Base-by-base conservation (phyloP, 192 early-diverging fungal genomes). In the Lunasporangiospora selenospora region DNA sequence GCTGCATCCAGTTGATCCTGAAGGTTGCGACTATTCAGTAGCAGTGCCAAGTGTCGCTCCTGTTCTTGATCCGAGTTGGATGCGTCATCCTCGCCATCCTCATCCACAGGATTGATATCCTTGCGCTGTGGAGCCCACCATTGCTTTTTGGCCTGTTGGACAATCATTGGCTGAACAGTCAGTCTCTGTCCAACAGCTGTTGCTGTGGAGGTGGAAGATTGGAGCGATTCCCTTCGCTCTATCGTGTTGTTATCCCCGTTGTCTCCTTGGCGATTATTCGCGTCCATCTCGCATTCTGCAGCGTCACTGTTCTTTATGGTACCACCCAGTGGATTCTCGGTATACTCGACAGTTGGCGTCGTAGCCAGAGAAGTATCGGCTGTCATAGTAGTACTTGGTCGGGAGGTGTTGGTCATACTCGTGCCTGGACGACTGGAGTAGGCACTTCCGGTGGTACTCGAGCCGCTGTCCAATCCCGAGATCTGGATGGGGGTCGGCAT, bases 51-150 rank as follows among this genome's bases (percentile, higher is more conserved):
- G 30, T 73, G 63, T 8, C 24, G 32, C 36, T 73, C 69, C 27
- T 73, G 69, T 52, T 73, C 69, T 9, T 53, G 34, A 41, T 73
- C 69, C 2, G 69, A 45, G 21, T 56, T 31, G 10, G 58, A 54
- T 1, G 50, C n/a, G 3, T 51, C 44, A 6, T 53, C 53, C n/a
- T n/a, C n/a, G 3, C 53, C 36, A 12, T 32, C 32, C 4, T 40
- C 51, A 43, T 73, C 49, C 13, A 73, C 19, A 3, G 69, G 63
- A 23, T 48, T 63, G 2, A 55, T 19, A 11, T 73, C 69, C 37
- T 73, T 73, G 48, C 69, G 69, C 30, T 52, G 58, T 8, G 69
- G 52, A 42, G 45, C 58, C 59, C 59, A 73, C 69, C 69, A 73
- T 2, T 49, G 31, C 43, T 58, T 58, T 55, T 73, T 62, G 27